Percentiles rank a stretch among this genome's conserved stretches.
Conservation (phyloP, 306 rosid genomes). For the Prunus kanzakura region DNA sequence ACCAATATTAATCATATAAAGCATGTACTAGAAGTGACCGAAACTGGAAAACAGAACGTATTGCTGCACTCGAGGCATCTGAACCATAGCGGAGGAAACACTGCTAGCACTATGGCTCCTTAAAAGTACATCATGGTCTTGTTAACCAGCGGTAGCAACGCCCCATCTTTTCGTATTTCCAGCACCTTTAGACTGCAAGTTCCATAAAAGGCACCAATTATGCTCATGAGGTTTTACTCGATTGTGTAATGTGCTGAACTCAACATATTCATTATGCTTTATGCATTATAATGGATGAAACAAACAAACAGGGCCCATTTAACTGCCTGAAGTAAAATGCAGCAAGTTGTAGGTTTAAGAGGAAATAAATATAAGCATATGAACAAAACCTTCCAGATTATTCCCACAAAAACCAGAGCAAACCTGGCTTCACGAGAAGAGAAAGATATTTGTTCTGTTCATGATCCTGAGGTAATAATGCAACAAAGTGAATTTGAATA, state of each 20-base stretch:
- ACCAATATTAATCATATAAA: slow-evolving; percentile 23
- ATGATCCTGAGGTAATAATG: not conserved
- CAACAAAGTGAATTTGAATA: not conserved
- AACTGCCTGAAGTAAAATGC: not conserved
- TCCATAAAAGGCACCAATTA: slow-evolving; percentile 5
- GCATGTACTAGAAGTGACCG: slow-evolving; percentile 22
- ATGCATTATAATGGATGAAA: not conserved
- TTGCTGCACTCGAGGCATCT: slow-evolving; percentile 19
- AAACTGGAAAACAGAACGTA: slow-evolving; percentile 22
- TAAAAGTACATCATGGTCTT: slow-evolving; percentile 81
- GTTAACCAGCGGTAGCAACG: slow-evolving; percentile 70
- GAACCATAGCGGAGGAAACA: slow-evolving; percentile 37
- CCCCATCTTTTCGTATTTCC: slow-evolving; percentile 76
- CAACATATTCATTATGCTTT: not conserved
- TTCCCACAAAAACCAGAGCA: not conserved
- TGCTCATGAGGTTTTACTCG: not conserved
- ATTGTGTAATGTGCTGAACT: not conserved
- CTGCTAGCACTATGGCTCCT: slow-evolving; percentile 30
- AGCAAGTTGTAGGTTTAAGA: not conserved
- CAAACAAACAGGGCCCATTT: not conserved
- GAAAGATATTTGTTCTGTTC: not conserved
- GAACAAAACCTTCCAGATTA: not conserved
- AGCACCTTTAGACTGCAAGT: slow-evolving; percentile 66
- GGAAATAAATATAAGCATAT: not conserved
- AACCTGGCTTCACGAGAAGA: not conserved